A percentile compares a stretch with the other conserved stretches of the same genome.
phyloP scores from a whole-genome alignment of 805 yeast genomes.

The Barnettozyma botsteinii region DNA sequence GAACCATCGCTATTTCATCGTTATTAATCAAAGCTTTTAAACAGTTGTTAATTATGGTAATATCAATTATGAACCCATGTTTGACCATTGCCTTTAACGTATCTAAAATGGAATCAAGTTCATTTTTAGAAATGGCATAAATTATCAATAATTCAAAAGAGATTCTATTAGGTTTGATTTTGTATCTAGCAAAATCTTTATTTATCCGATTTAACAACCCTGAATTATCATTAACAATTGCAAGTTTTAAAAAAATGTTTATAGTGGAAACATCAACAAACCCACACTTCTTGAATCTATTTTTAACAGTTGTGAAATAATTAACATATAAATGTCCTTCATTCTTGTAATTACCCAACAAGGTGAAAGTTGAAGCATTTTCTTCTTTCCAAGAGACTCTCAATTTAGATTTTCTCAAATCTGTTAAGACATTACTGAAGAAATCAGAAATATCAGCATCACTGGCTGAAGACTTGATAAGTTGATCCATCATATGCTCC shows the following conservation, averaged over 20 bases:
- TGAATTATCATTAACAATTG: not conserved
- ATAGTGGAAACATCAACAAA: slow-evolving; percentile 4
- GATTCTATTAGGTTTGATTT: slow-evolving; percentile 3
- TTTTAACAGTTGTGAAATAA: not conserved
- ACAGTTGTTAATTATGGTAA: slow-evolving; percentile 3
- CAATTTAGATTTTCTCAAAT: slow-evolving; percentile 1
- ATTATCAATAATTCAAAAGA: slow-evolving; percentile 1
- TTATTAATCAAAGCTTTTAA: not conserved
- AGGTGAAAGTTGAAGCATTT: slow-evolving; percentile 2
- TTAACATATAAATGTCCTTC: not conserved
- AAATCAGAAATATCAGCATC: not conserved
- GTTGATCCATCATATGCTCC: slow-evolving; percentile 6
- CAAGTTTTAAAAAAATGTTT: slow-evolving; percentile 5
- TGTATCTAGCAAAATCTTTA: not conserved
- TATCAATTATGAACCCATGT: slow-evolving; percentile 3
- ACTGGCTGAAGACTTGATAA: slow-evolving; percentile 7
- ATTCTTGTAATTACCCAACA: not conserved
- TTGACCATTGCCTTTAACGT: not conserved
- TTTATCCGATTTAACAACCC: slow-evolving; percentile 1
- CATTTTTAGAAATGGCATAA: not conserved
- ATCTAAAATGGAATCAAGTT: not conserved
- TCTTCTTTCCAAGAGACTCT: slow-evolving; percentile 8
- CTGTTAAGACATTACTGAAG: not conserved
- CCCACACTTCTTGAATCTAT: not conserved
- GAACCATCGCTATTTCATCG: not conserved